A percentile compares a stretch with the other conserved stretches of the same genome.
Evolutionary conservation across 106 monocot species (phyloP).

Genomic region (Hemerocallis citrina): DNA sequence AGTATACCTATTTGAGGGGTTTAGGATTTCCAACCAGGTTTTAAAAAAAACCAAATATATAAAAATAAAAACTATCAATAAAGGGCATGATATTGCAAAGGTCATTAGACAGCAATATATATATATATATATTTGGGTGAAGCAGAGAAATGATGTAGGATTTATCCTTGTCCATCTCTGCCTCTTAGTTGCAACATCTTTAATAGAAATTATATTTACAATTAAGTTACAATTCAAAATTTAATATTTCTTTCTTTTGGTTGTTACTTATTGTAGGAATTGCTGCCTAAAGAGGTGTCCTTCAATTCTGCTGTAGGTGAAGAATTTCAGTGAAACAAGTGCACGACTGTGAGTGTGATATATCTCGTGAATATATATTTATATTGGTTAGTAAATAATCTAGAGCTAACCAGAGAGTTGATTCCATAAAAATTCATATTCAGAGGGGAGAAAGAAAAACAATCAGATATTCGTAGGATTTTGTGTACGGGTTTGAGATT

Average conservation of each 20-base stretch:
- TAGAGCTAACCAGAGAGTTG: conserved; percentile 36
- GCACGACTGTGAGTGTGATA: conserved; percentile 17
- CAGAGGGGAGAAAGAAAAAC: no score
- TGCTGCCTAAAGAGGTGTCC: conserved; percentile 21
- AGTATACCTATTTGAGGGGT: no score
- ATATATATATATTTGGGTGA: no score
- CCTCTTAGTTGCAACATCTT: conserved; percentile 1
- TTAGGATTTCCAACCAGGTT: no score
- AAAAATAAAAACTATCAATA: no score
- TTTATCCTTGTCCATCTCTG: not conserved
- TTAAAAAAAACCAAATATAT: no score
- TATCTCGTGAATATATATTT: conserved; percentile 10
- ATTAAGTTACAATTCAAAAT: no score
- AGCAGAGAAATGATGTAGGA: no score
- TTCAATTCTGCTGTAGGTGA: conserved; percentile 8
- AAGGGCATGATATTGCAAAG: no score
- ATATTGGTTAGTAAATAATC: conserved; percentile 31
- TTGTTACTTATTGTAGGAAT: conserved; percentile 20
- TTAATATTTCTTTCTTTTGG: conserved; percentile 1
- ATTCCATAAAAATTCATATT: conserved; percentile 21
- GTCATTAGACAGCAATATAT: no score
- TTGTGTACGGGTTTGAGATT: conserved; percentile 27
- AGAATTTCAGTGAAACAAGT: conserved; percentile 12
- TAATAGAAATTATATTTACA: no score
- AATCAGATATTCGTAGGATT: conserved; percentile 16